A percentile compares a stretch with the other conserved stretches of the same genome.
Evolutionary conservation across 129 eudicot genomes (phyloP).

Genomic region (Flaveria trinervia): DNA sequence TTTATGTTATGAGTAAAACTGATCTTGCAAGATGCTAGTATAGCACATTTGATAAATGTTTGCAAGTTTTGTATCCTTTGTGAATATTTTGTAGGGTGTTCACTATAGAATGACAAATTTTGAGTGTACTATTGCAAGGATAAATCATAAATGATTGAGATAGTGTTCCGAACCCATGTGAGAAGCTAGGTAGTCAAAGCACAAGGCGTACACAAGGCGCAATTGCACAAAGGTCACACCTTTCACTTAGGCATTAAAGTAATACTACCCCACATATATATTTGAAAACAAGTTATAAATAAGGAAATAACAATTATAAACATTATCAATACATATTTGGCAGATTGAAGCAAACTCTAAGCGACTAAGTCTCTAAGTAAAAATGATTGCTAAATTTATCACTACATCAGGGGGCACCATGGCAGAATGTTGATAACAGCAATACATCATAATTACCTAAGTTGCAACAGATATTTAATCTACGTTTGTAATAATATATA

Average conservation of each 20-base stretch:
- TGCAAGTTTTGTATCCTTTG: neutral
- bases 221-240: neutral
- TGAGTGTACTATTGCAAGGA: too few species aligned
- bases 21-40: neutral
- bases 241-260: neutral
- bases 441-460: neutral
- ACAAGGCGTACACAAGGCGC: neutral
- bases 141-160: too few species aligned
- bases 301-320: neutral
- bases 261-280: neutral
- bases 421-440: neutral
- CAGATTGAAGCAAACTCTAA: neutral
- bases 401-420: neutral
- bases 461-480: neutral
- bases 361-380: neutral
- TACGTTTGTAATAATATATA: neutral
- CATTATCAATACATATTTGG: neutral
- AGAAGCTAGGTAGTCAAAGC: neutral
- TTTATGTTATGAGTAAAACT: neutral
- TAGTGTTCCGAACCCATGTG: neutral
- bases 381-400: neutral
- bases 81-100: neutral
- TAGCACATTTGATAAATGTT: neutral
- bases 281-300: too few species aligned
- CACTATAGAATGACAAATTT: neutral